phyloP scores from a whole-genome alignment of 257 asterid genomes.

The Ehretia macrophylla region DNA sequence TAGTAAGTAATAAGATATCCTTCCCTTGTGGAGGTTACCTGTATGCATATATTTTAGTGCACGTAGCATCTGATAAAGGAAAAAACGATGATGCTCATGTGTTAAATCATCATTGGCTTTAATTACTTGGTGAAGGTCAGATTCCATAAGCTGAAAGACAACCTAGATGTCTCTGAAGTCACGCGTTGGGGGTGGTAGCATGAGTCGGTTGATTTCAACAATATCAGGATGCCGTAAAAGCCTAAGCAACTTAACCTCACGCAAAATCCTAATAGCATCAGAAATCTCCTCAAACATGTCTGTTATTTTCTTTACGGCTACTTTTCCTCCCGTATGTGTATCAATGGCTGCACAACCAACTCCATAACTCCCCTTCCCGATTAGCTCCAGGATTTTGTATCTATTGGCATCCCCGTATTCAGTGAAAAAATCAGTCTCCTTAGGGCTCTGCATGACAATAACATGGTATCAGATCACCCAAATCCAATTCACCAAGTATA shows the following conservation, averaged over 20 bases:
- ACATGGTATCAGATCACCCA: conserved; percentile 7
- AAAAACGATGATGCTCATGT: conserved; percentile 84
- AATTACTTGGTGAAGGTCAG: conserved; percentile 94
- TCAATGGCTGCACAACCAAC: conserved; percentile 91
- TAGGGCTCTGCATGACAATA: conserved; percentile 45
- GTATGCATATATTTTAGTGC: conserved; percentile 91
- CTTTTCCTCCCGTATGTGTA: conserved; percentile 85
- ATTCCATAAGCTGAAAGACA: conserved; percentile 94
- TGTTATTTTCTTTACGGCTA: conserved; percentile 85
- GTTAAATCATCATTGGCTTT: conserved; percentile 95
- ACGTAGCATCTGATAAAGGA: conserved; percentile 88
- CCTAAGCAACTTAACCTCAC: conserved; percentile 84
- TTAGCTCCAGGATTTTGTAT: conserved; percentile 76
- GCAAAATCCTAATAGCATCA: conserved; percentile 82
- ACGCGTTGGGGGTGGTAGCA: conserved; percentile 84
- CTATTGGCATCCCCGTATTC: conserved; percentile 87
- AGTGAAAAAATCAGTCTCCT: conserved; percentile 66
- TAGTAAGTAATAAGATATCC: background rate
- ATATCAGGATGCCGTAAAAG: conserved; percentile 87
- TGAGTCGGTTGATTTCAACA: conserved; percentile 83
- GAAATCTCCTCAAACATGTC: conserved; percentile 80
- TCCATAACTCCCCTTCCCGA: conserved; percentile 95
- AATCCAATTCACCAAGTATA: background rate
- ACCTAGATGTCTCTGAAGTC: conserved; percentile 85
- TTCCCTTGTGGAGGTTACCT: conserved; percentile 38